A percentile compares a stretch with the other conserved stretches of the same genome.
These are phyloP conservation scores for Exophiala viscosa DNA, from an alignment of 2,329 filamentous ascomycete species.

Conservation along the genomic window DNA sequence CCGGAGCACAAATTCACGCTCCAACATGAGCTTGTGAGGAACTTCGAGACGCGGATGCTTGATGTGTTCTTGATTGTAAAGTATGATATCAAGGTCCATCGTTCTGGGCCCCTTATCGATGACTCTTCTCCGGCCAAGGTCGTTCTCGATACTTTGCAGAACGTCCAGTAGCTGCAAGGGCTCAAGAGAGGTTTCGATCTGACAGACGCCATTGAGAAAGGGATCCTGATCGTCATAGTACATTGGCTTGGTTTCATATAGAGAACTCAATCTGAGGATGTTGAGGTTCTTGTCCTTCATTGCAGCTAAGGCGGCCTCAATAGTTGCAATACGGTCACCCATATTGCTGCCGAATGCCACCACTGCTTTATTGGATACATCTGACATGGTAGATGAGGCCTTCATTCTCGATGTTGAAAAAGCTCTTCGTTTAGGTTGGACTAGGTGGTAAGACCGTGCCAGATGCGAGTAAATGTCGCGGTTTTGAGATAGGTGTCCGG, in stretches of 20 bases:
- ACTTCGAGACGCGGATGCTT: slow-evolving; percentile 71
- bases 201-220: slow-evolving; percentile 77
- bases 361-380: slow-evolving; percentile 53
- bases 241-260: slow-evolving; percentile 97
- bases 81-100: slow-evolving; percentile 88
- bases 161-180: slow-evolving; percentile 73
- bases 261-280: slow-evolving; percentile 73
- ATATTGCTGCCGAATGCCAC: slow-evolving; percentile 92
- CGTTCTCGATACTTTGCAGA: slow-evolving; percentile 78
- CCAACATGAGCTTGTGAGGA: slow-evolving; percentile 78
- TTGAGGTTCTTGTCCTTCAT: slow-evolving; percentile 71
- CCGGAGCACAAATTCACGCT: slow-evolving; percentile 88
- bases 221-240: slow-evolving; percentile 84
- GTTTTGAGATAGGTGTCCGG: too few relatives aligned
- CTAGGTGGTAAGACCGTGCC: neutral
- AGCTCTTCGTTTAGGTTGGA: neutral
- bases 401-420: slow-evolving; percentile 6
- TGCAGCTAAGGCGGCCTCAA: slow-evolving; percentile 75
- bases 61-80: slow-evolving; percentile 68
- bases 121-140: slow-evolving; percentile 73
- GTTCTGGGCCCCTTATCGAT: slow-evolving; percentile 92
- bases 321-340: slow-evolving; percentile 75
- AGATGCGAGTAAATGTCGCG: neutral
- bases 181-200: slow-evolving; percentile 76
- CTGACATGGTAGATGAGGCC: neutral